phyloP scores from a whole-genome alignment of 768 basidiomycete genomes.

The Rhodocollybia butyracea region DNA sequence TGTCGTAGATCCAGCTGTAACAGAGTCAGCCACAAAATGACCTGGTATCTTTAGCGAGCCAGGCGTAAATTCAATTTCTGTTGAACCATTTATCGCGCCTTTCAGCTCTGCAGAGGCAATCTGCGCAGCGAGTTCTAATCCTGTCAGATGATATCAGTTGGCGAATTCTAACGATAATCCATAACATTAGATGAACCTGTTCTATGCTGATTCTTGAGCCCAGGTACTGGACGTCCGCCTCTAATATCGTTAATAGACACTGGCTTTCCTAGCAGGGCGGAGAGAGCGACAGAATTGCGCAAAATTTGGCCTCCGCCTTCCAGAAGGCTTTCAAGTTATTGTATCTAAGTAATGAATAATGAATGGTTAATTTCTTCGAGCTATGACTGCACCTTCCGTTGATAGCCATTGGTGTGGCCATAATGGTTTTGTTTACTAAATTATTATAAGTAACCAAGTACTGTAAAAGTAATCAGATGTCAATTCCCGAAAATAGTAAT shows the following conservation, averaged over 20 bases:
- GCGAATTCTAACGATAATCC: not conserved
- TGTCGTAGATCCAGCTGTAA: constrained; percentile 70
- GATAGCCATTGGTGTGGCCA: too few species aligned
- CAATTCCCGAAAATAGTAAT: too few species aligned
- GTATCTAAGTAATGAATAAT: too few species aligned
- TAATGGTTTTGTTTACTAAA: too few species aligned
- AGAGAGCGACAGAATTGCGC: constrained; percentile 63
- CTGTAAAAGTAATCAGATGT: too few species aligned
- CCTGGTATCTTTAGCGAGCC: constrained; percentile 39
- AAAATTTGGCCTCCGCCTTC: constrained; percentile 73
- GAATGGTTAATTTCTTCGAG: too few species aligned
- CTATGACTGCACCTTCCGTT: too few species aligned
- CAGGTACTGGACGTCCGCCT: constrained; percentile 52
- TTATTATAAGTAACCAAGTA: too few species aligned
- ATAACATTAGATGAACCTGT: constrained; percentile 40
- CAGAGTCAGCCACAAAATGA: constrained; percentile 37
- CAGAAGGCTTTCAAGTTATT: too few species aligned
- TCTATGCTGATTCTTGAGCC: constrained; percentile 70
- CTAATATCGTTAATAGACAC: constrained; percentile 62
- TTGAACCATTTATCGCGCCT: constrained; percentile 55
- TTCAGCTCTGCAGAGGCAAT: constrained; percentile 55
- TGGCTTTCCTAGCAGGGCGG: constrained; percentile 61
- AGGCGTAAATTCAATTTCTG: constrained; percentile 48
- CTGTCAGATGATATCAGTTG: constrained; percentile 26
- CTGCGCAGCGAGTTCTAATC: constrained; percentile 60